Conservation (phyloP, 371 early-diverging fungal species). For the Nematocida minor region DNA sequence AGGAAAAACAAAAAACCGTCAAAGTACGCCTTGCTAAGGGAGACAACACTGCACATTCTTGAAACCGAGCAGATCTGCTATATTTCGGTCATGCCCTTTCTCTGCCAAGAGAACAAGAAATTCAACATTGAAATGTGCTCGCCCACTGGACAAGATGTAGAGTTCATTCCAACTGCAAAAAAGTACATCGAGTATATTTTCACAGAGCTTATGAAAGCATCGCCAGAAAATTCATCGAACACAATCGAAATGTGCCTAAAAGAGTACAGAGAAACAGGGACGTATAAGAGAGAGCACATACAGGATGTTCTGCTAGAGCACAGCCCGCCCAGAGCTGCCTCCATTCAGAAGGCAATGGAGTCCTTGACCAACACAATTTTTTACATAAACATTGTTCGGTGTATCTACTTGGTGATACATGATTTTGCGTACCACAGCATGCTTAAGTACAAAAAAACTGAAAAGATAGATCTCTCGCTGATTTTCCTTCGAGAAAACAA, state of each 20-base stretch:
- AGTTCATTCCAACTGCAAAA: not conserved
- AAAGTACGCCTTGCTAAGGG: not conserved
- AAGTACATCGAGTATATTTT: not conserved
- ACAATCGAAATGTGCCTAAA: not conserved
- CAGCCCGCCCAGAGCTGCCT: not conserved
- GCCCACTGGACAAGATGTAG: not conserved
- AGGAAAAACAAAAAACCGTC: not conserved
- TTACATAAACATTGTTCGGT: not conserved
- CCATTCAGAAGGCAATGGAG: not conserved
- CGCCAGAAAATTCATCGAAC: not conserved
- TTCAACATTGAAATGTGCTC: conserved; percentile 24
- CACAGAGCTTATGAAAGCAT: not conserved
- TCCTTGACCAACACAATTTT: not conserved
- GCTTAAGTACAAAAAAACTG: not conserved
- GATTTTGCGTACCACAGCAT: not conserved
- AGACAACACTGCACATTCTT: not conserved
- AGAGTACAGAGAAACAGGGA: not conserved
- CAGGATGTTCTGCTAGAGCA: not conserved
- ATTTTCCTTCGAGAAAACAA: not conserved
- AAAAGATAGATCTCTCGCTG: not conserved
- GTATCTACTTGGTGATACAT: not conserved
- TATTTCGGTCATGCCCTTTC: conserved; percentile 5
- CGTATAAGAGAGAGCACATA: not conserved
- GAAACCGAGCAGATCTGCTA: conserved; percentile 20
- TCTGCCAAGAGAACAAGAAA: not conserved